Conservation (phyloP, 768 basidiomycete genomes). For the Pulveroboletus sp. region DNA sequence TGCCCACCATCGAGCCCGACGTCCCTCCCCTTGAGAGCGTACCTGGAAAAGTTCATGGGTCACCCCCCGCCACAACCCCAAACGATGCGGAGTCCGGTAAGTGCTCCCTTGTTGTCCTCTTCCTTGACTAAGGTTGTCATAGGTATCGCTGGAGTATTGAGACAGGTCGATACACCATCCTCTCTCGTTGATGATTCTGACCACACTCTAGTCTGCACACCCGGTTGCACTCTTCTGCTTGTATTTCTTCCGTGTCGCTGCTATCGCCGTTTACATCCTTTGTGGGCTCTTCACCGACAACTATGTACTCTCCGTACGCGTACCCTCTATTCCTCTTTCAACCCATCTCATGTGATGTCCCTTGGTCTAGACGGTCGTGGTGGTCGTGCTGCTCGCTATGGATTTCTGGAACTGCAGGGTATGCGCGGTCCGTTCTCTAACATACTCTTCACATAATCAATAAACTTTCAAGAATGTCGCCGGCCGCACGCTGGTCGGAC, state of each 20-base stretch:
- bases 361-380: slow-evolving; percentile 66
- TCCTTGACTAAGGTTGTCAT: slow-evolving; percentile 4
- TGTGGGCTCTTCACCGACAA: slow-evolving; percentile 86
- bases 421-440: slow-evolving; percentile 16
- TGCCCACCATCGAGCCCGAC: slow-evolving; percentile 86
- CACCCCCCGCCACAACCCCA: slow-evolving; percentile 51
- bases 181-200: slow-evolving; percentile 12
- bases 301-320: slow-evolving; percentile 86
- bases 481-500: slow-evolving; percentile 87
- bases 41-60: slow-evolving; percentile 24
- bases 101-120: background rate
- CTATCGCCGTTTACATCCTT: slow-evolving; percentile 91
- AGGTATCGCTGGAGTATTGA: slow-evolving; percentile 74
- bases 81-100: slow-evolving; percentile 75
- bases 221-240: slow-evolving; percentile 82
- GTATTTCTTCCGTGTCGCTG: slow-evolving; percentile 81
- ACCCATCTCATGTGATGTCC: background rate
- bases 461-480: slow-evolving; percentile 69
- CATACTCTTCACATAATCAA: slow-evolving; percentile 1
- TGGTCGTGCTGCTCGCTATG: slow-evolving; percentile 91
- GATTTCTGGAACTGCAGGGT: slow-evolving; percentile 99
- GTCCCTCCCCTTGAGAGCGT: slow-evolving; percentile 43
- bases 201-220: slow-evolving; percentile 60
- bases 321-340: background rate
- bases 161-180: slow-evolving; percentile 47